These are phyloP conservation scores for Verticillium nonalfalfae DNA, from an alignment of 2,329 filamentous ascomycete species.

Conservation along the genomic window DNA sequence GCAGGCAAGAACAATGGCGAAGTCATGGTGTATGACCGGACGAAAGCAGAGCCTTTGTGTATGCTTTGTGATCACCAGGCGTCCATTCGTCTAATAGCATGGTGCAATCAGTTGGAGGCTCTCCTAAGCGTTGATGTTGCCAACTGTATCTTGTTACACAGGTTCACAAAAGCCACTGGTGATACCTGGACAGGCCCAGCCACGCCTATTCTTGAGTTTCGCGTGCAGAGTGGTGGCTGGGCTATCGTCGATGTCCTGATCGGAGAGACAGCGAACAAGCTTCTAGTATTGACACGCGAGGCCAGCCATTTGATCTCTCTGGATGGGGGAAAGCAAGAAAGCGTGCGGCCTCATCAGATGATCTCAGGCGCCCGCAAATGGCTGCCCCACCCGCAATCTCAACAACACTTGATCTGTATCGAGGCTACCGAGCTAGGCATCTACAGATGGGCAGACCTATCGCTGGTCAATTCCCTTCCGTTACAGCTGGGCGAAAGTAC, in stretches of 20 bases:
- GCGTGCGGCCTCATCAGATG: conserved; percentile 2
- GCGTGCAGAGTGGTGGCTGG: conserved; percentile 12
- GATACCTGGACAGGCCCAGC: conserved; percentile 2
- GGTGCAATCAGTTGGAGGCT: conserved; percentile 14
- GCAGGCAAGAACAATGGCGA: conserved; percentile 29
- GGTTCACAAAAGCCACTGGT: conserved; percentile 9
- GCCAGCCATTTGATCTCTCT: conserved; percentile 22
- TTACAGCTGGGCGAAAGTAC: conserved; percentile 5
- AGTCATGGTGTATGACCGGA: conserved; percentile 21
- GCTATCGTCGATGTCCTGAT: conserved; percentile 19
- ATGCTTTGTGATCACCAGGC: conserved; percentile 22
- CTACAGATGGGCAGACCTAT: conserved; percentile 21
- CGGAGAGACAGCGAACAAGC: conserved; percentile 17
- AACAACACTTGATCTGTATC: conserved; percentile 19
- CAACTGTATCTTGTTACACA: conserved; percentile 15
- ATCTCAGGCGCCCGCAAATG: conserved; percentile 11
- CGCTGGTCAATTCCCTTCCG: conserved; percentile 11
- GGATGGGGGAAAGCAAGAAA: conserved; percentile 14
- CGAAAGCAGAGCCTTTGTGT: conserved; percentile 15
- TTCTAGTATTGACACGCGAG: conserved; percentile 22
- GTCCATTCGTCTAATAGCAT: conserved; percentile 18
- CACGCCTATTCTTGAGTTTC: conserved; percentile 10
- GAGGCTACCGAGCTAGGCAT: conserved; percentile 15
- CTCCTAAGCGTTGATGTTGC: conserved; percentile 21
- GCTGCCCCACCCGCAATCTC: conserved; percentile 13